Conservation (phyloP, 2,329 filamentous ascomycete genomes). For the Aureobasidium mangrovei region DNA sequence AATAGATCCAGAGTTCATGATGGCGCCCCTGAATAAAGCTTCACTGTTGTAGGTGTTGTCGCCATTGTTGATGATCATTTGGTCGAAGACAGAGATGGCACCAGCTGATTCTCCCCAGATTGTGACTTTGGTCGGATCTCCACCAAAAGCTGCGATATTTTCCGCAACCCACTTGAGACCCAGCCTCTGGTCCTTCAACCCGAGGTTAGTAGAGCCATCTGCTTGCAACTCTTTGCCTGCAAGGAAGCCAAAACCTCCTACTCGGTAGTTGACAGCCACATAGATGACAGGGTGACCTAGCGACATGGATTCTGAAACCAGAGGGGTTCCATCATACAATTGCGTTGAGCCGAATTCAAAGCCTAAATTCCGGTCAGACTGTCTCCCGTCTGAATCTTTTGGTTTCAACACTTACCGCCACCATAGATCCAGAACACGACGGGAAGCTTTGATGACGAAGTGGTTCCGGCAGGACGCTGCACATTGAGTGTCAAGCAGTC, state of each 20-base stretch:
- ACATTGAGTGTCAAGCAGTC: conserved; percentile 39
- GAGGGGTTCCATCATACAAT: conserved; percentile 34
- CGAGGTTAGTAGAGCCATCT: conserved; percentile 29
- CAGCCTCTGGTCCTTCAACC: conserved; percentile 25
- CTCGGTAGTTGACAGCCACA: conserved; percentile 64
- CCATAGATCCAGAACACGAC: conserved; percentile 44
- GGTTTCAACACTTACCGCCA: conserved; percentile 21
- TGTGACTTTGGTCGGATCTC: conserved; percentile 68
- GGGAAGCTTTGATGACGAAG: conserved; percentile 32
- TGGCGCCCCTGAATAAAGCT: conserved; percentile 63
- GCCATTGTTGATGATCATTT: conserved; percentile 66
- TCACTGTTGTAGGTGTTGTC: conserved; percentile 67
- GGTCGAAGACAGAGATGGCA: conserved; percentile 62
- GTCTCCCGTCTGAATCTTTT: not conserved
- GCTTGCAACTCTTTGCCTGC: conserved; percentile 26
- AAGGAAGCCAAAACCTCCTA: conserved; percentile 29
- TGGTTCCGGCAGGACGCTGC: conserved; percentile 32
- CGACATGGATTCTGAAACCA: conserved; percentile 34
- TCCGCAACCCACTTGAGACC: conserved; percentile 27
- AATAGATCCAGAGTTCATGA: conserved; percentile 66
- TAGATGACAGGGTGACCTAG: conserved; percentile 60
- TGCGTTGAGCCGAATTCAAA: conserved; percentile 32
- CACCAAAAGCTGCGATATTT: conserved; percentile 60
- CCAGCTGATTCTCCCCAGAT: conserved; percentile 67
- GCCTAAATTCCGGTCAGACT: conserved; percentile 11